Evolutionary conservation across 768 basidiomycete genomes (phyloP), one percentile per base, ranked within the genome.

Genomic region (Porpolomopsis calyptriformis): DNA sequence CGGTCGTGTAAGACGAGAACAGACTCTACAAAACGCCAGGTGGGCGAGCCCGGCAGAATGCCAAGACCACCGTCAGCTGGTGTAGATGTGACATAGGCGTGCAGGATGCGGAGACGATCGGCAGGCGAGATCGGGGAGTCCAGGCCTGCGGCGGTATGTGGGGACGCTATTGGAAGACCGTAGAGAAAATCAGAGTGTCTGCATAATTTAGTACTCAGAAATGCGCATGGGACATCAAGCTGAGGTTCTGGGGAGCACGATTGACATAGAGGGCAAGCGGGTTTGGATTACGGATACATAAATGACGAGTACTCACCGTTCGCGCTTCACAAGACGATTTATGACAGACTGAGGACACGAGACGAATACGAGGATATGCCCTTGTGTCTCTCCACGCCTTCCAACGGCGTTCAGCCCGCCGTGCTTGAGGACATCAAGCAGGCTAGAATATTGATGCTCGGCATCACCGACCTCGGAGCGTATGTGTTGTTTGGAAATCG

Each of bases 1-100:
- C 78, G 75, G 61, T 97, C 83, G 55, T 98, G 94, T 6, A 97
- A 68, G 1, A 82, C 78, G 69, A 89, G 78, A 43, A 96, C 74
- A 18, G 80, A 78, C 54, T 88, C 80, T 6, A 96, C 74, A 41
- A 85, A 77, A 52, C 80, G 74, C 88, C 89, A 97, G 43, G 79
- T 75, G 11, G 72, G 63, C 19, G 77, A 70, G 11, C 75, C 77
- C 1, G 86, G 82, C 6, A 80, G 77, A 40, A 97, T 78, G 1
- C 87, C 90, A 1, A 94, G 74, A 4, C 91, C 92, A 8, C 88
- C 83, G 43, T 93, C 91, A n/a, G 68, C 57, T 0, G 71, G 67
- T 0, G 76, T 77, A 1, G 83, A 77, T 2, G 87, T 78, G 49
- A 92, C 68, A 58, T 81, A 83, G 5, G 71, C 58, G 55, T 91